phyloP scores from a whole-genome alignment of 257 asterid genomes.

The Capsicum pubescens region DNA sequence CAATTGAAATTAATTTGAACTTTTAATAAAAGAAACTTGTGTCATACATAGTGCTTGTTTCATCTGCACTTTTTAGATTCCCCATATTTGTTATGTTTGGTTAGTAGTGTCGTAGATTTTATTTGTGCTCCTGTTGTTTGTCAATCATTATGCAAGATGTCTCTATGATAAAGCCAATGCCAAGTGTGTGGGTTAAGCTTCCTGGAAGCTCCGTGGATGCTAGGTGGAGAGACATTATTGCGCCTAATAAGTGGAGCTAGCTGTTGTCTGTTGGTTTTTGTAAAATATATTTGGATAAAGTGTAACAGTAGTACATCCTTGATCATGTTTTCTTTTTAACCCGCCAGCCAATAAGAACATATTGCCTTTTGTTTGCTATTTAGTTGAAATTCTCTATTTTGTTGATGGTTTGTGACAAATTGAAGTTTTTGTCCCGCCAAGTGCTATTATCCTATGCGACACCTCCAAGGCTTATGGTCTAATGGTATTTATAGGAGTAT shows the following conservation, averaged over 20 bases:
- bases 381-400: no score
- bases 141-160: background rate
- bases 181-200: background rate
- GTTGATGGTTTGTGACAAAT: no score
- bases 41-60: background rate
- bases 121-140: background rate
- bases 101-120: background rate
- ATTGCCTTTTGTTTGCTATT: no score
- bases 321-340: background rate
- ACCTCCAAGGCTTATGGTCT: no score
- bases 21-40: background rate
- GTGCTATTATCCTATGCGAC: no score
- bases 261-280: background rate
- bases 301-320: background rate
- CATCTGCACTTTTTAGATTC: background rate
- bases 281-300: background rate
- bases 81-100: background rate
- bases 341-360: no score
- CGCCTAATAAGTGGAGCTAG: background rate
- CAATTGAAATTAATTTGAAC: background rate
- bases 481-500: no score
- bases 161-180: background rate
- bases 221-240: background rate
- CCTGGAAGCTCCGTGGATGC: background rate
- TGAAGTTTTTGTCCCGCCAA: no score